Evolutionary conservation across 2,329 filamentous ascomycete species (phyloP), one percentile per base, ranked within the genome.

Genomic region (Botrytis galanthina): DNA sequence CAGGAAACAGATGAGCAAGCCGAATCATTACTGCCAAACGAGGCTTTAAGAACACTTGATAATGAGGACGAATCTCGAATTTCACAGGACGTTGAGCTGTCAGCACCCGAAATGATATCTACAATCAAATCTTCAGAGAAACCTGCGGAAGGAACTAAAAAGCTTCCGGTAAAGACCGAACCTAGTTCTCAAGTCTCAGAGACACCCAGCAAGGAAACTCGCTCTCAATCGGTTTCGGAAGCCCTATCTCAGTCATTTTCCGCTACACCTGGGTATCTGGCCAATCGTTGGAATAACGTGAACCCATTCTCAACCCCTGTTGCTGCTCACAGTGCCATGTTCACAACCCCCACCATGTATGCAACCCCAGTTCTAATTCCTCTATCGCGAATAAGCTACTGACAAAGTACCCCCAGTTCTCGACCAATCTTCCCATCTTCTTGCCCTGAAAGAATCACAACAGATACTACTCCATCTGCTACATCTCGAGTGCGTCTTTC

Each of bases 401-500:
- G 60, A 71, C 75, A 66, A 76, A 44, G 16, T 51, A 26, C 48
- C 29, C 39, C 61, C 71, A 81, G 80, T 48, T 75, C 74, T 57
- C 73, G 75, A 51, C 74, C 74, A 62, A 73, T 61, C 14, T 76
- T 78, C 46, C 79, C 79, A 68, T 75, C 77, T 42, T 81, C 80
- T 61, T 80, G 79, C 64, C 78, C 79, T 42, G 79, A 79, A 68
- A 75, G 78, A 44, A 75, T 80, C 60, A 74, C 75, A 44, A 72
- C 76, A 29, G 73, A 72, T 60, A 66, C 61, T n/a, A 74, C 75
- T 29, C 75, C 76, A 14, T 74, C 78, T 46, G 67, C 77, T 46
- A 75, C 78, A 46, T 77, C 80, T n/a, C 74, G 77, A 51, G 87
- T 97, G 73, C 91, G 94, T 67, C 86, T 98, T 42, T 94, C 93